A percentile compares a stretch with the other conserved stretches of the same genome.
Conservation (phyloP, 805 yeast species). For the Metschnikowia reukaufii region DNA sequence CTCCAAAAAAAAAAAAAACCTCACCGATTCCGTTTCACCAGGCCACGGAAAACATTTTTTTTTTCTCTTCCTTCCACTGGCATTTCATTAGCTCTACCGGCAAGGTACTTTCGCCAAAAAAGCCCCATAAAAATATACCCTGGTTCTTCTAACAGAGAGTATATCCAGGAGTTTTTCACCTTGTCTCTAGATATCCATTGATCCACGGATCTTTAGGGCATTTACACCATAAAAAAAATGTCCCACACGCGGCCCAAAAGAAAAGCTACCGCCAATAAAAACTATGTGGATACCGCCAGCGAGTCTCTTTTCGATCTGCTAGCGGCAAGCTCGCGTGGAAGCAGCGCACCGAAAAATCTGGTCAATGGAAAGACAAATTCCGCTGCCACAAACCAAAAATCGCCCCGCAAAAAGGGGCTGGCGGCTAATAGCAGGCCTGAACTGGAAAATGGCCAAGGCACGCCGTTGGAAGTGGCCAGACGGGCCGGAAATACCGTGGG, state of each 20-base stretch:
- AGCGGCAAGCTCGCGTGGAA: neutral
- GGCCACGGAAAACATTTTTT: neutral
- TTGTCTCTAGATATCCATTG: neutral
- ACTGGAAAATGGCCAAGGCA: neutral
- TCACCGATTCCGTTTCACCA: neutral
- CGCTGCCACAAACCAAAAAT: conserved; percentile 5
- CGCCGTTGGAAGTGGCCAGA: neutral
- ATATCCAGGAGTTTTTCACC: neutral
- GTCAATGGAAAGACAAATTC: neutral
- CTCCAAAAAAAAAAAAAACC: neutral
- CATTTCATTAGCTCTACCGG: no score
- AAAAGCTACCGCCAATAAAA: conserved; percentile 22
- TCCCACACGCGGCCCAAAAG: conserved; percentile 19
- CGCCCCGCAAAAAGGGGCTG: conserved; percentile 2
- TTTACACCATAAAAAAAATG: conserved; percentile 13
- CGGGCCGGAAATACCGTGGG: neutral
- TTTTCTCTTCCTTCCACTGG: neutral
- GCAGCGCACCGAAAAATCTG: conserved; percentile 3
- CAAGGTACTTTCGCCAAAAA: no score
- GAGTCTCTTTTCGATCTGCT: conserved; percentile 17
- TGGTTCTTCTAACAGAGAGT: no score
- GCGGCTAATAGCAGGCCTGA: neutral
- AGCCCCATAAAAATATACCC: no score
- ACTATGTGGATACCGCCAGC: conserved; percentile 19
- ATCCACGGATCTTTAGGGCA: neutral